These are phyloP conservation scores for Gloeophyllum trabeum DNA, from an alignment of 768 basidiomycete genomes.

Conservation along the genomic window DNA sequence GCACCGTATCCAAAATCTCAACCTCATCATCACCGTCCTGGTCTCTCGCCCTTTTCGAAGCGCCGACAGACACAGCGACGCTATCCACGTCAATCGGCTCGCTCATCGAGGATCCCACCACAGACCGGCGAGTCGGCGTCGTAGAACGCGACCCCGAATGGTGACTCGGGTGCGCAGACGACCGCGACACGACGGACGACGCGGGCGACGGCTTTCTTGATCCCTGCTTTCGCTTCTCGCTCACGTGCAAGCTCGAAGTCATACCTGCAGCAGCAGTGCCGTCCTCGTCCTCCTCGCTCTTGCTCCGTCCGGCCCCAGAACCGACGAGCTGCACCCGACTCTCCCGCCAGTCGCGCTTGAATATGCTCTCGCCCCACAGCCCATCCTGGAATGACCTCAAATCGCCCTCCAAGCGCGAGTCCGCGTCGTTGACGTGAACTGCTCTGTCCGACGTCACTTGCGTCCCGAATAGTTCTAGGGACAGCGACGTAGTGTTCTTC, in stretches of 20 bases:
- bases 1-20: conserved; percentile 40
- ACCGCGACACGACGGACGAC: not conserved
- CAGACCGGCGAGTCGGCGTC: not conserved
- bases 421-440: conserved; percentile 23
- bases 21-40: conserved; percentile 40
- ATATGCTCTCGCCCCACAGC: conserved; percentile 47
- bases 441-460: conserved; percentile 58
- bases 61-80: not conserved
- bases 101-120: not conserved
- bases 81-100: not conserved
- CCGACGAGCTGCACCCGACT: conserved; percentile 31
- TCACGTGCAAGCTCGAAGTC: not conserved
- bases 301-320: not conserved
- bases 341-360: conserved; percentile 71
- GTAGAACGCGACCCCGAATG: not conserved
- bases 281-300: not conserved
- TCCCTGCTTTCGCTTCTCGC: not conserved
- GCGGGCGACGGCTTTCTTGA: not conserved
- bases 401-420: conserved; percentile 28
- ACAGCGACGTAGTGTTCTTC: conserved; percentile 60
- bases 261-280: not conserved
- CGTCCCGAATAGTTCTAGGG: conserved; percentile 62
- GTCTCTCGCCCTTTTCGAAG: not conserved
- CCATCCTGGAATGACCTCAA: conserved; percentile 59
- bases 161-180: not conserved